Conservation (phyloP, 805 yeast genomes). For the Kodamaea nitidulidarum region DNA sequence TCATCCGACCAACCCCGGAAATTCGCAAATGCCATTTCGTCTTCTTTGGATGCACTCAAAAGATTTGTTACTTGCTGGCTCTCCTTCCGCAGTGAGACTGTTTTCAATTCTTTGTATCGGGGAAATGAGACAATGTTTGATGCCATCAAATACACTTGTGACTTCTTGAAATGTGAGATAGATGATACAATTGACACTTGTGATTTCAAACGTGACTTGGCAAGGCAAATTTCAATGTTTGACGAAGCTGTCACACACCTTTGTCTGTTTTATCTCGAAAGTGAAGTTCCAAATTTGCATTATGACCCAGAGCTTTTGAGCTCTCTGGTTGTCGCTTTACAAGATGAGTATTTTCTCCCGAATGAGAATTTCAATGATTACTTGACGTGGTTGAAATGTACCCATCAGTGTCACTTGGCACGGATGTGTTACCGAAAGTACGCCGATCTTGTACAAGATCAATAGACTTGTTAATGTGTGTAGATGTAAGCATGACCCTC, state of each 20-base stretch:
- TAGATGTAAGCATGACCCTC: too few relatives aligned
- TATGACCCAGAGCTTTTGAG: conserved; percentile 1
- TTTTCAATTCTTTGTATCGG: conserved; percentile 23
- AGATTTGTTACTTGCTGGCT: conserved; percentile 16
- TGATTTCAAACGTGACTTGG: not conserved
- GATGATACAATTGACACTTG: not conserved
- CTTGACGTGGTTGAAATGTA: conserved; percentile 5
- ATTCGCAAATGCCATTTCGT: not conserved
- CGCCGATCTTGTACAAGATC: too few relatives aligned
- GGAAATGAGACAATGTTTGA: conserved; percentile 28
- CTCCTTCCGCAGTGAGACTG: conserved; percentile 13
- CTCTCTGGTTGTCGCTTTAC: conserved; percentile 1
- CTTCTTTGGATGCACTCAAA: not conserved
- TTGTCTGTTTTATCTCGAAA: not conserved
- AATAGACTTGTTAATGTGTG: too few relatives aligned
- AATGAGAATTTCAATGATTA: conserved; percentile 8
- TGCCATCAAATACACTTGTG: conserved; percentile 12
- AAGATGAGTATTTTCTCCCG: conserved; percentile 1
- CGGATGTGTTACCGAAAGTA: conserved; percentile 1
- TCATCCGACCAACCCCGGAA: not conserved
- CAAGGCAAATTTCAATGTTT: not conserved
- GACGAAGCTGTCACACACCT: not conserved
- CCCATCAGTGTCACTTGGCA: not conserved
- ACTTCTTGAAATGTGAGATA: conserved; percentile 7
- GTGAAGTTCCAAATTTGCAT: not conserved